Evolutionary conservation across 371 early-diverging fungal species (phyloP).

Genomic region (Mucor plumbeus): DNA sequence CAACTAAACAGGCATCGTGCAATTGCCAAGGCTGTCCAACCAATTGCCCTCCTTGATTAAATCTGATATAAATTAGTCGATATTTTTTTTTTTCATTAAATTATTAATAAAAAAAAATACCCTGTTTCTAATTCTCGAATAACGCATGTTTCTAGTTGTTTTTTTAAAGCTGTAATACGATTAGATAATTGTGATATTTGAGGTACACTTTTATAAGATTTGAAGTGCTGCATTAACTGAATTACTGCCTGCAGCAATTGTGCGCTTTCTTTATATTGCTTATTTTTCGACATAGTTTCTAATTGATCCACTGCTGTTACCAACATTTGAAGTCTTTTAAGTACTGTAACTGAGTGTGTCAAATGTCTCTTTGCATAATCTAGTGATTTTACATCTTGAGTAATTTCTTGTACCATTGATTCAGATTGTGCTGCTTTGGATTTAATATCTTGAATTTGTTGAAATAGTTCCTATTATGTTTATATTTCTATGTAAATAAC

Average conservation of each 20-base stretch:
- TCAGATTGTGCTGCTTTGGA: conserved; percentile 86
- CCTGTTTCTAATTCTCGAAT: conserved; percentile 67
- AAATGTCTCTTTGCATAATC: conserved; percentile 94
- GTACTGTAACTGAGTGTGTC: conserved; percentile 77
- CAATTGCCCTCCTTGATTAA: conserved; percentile 57
- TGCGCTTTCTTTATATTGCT: conserved; percentile 80
- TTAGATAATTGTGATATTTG: conserved; percentile 77
- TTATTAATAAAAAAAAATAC: conserved; percentile 36
- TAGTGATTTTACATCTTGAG: conserved; percentile 91
- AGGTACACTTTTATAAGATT: conserved; percentile 72
- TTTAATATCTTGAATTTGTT: conserved; percentile 82
- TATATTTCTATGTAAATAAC: background rate
- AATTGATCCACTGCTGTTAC: conserved; percentile 85
- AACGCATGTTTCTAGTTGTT: conserved; percentile 72
- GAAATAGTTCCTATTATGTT: conserved; percentile 72
- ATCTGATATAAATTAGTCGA: conserved; percentile 30
- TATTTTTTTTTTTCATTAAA: background rate
- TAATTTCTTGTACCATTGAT: conserved; percentile 90
- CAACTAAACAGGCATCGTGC: conserved; percentile 79
- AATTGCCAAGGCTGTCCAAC: conserved; percentile 59
- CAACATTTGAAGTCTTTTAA: conserved; percentile 89
- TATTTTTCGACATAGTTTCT: conserved; percentile 64
- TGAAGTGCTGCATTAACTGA: conserved; percentile 81
- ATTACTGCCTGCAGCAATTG: conserved; percentile 84
- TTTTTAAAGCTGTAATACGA: conserved; percentile 66